Conservation (phyloP, 1,284 basidiomycete species). For the Marasmius sp. region DNA sequence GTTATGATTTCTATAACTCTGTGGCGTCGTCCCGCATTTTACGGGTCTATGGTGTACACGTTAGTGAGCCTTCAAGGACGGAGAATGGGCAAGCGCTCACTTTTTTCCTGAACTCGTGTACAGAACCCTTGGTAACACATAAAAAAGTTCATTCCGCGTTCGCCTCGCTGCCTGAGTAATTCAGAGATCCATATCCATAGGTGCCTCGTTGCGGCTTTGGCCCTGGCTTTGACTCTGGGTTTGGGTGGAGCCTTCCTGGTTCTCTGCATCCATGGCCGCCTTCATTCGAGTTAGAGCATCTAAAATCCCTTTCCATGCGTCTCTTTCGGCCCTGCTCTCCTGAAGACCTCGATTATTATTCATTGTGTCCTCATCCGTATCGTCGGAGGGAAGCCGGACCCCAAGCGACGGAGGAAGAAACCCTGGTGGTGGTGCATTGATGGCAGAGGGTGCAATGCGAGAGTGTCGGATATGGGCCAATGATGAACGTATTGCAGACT, state of each 20-base stretch:
- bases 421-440: slow-evolving; percentile 68
- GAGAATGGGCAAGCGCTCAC: not conserved
- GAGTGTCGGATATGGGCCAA: slow-evolving; percentile 78
- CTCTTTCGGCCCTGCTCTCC: slow-evolving; percentile 71
- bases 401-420: slow-evolving; percentile 76
- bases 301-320: slow-evolving; percentile 75
- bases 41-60: not conserved
- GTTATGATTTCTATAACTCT: not conserved
- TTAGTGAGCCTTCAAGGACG: not conserved
- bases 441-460: slow-evolving; percentile 79
- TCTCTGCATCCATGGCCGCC: slow-evolving; percentile 35
- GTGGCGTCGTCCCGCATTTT: not conserved
- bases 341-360: slow-evolving; percentile 62
- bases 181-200: not conserved
- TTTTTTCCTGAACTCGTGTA: not conserved
- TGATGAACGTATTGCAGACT: slow-evolving; percentile 71
- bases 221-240: not conserved
- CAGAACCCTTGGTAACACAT: not conserved
- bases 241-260: not conserved
- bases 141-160: not conserved
- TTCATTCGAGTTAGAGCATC: slow-evolving; percentile 64
- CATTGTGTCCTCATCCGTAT: slow-evolving; percentile 24
- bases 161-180: not conserved
- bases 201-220: not conserved
- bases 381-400: slow-evolving; percentile 62